Evolutionary conservation across 805 yeast species (phyloP).

Genomic region (Cephaloascus fragrans): DNA sequence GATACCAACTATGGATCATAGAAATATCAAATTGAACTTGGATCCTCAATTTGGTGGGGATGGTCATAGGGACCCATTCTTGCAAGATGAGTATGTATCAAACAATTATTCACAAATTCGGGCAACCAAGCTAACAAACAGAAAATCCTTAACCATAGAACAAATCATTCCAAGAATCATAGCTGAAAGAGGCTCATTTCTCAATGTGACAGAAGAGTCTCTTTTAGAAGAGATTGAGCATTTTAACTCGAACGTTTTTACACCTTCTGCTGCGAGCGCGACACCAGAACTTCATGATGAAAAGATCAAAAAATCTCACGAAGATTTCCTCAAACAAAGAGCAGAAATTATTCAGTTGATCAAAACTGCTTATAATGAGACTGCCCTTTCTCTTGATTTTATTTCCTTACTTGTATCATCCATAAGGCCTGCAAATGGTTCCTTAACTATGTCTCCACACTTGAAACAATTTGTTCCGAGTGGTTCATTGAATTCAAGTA

Average conservation of each 20-base stretch:
- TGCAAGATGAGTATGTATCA: constrained; percentile 24
- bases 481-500: constrained; percentile 57
- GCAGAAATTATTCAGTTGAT: constrained; percentile 42
- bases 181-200: constrained; percentile 50
- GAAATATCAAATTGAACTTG: constrained; percentile 10
- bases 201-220: constrained; percentile 46
- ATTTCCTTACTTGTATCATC: constrained; percentile 76
- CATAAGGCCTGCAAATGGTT: constrained; percentile 76
- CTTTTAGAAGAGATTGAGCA: constrained; percentile 33
- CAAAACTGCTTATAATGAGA: constrained; percentile 73
- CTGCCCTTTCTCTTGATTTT: constrained; percentile 80
- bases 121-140: constrained; percentile 9
- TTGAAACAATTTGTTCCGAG: constrained; percentile 63
- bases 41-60: constrained; percentile 20
- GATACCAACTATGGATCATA: not conserved
- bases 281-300: constrained; percentile 2
- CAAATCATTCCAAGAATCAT: constrained; percentile 53
- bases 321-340: constrained; percentile 39
- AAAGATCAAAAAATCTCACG: constrained; percentile 15
- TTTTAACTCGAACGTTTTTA: not conserved
- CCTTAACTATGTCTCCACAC: constrained; percentile 82
- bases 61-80: constrained; percentile 23
- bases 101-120: constrained; percentile 5
- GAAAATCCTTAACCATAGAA: constrained; percentile 34
- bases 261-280: not conserved